These are phyloP conservation scores for Melastoma candidum DNA, from an alignment of 441 rosid genomes.

Conservation along the genomic window DNA sequence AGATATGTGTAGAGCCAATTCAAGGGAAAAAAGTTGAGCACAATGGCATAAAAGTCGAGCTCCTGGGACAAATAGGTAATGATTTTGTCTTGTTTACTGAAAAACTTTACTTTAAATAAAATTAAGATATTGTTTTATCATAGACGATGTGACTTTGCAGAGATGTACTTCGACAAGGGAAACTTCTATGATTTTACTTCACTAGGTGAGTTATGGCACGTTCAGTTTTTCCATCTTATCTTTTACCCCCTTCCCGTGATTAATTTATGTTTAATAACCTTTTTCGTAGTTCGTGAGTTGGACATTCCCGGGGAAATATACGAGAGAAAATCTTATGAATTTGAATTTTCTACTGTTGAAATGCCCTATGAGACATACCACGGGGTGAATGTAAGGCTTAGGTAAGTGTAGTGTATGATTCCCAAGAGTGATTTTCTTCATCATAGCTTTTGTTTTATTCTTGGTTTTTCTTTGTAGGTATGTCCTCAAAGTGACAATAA, in stretches of 20 bases:
- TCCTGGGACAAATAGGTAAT: slow-evolving; percentile 17
- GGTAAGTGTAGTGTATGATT: slow-evolving; percentile 3
- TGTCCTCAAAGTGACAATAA: slow-evolving; percentile 13
- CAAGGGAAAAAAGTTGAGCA: slow-evolving; percentile 19
- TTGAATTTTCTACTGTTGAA: slow-evolving; percentile 14
- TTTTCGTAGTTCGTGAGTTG: slow-evolving; percentile 14
- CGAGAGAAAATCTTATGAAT: slow-evolving; percentile 12
- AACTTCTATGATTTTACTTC: slow-evolving; percentile 19
- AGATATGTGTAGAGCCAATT: slow-evolving; percentile 16
- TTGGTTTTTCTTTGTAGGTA: slow-evolving; percentile 5
- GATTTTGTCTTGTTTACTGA: neutral
- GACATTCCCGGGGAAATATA: slow-evolving; percentile 14
- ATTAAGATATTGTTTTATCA: neutral
- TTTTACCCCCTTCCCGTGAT: neutral
- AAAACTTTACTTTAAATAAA: too few relatives aligned
- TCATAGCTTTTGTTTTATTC: neutral
- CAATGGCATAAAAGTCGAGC: slow-evolving; percentile 18
- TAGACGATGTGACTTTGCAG: slow-evolving; percentile 4
- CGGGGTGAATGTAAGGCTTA: slow-evolving; percentile 15
- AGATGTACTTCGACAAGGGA: slow-evolving; percentile 19
- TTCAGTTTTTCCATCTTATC: neutral
- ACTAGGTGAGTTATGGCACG: slow-evolving; percentile 8
- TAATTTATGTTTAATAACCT: neutral
- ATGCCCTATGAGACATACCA: slow-evolving; percentile 14
- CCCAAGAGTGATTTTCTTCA: neutral